Percentiles rank a stretch among this genome's conserved stretches.
Conservation (phyloP, 306 rosid species). For the Trifolium fragiferum region DNA sequence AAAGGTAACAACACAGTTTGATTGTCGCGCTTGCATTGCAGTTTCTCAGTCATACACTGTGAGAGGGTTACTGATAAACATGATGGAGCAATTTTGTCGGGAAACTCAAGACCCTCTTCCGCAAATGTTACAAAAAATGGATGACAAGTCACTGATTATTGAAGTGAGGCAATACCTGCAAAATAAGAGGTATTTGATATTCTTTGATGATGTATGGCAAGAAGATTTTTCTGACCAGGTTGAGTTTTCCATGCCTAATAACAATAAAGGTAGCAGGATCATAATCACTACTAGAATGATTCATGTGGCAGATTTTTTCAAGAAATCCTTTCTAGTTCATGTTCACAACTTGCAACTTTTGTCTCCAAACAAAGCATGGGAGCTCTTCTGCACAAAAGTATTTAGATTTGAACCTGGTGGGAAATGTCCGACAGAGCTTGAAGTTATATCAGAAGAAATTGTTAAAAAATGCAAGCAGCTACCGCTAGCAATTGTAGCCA, state of each 20-base stretch:
- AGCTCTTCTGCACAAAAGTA: constrained; percentile 7
- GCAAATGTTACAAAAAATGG: not conserved
- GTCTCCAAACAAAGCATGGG: constrained; percentile 5
- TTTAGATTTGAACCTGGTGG: not conserved
- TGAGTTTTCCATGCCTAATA: constrained; percentile 11
- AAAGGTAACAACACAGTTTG: constrained; percentile 3
- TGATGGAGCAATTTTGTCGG: constrained; percentile 9
- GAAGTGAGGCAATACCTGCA: constrained; percentile 13
- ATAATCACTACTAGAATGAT: constrained; percentile 18
- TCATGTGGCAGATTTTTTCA: constrained; percentile 7
- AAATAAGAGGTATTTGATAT: constrained; percentile 12
- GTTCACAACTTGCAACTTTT: constrained; percentile 23
- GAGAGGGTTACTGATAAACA: not conserved
- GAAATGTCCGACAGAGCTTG: constrained; percentile 8
- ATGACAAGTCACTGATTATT: not conserved
- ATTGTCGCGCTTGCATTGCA: not conserved
- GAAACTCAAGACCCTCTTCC: not conserved
- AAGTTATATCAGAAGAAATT: not conserved
- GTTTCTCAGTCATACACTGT: not conserved
- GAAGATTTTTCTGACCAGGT: constrained; percentile 3
- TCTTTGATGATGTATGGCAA: constrained; percentile 25
- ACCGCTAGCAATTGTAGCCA: constrained; percentile 18
- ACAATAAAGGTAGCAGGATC: not conserved
- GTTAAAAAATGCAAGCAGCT: constrained; percentile 13
- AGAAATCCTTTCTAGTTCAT: constrained; percentile 14